Conservation (phyloP, 192 early-diverging fungal species). For the Cladochytrium replicatum region DNA sequence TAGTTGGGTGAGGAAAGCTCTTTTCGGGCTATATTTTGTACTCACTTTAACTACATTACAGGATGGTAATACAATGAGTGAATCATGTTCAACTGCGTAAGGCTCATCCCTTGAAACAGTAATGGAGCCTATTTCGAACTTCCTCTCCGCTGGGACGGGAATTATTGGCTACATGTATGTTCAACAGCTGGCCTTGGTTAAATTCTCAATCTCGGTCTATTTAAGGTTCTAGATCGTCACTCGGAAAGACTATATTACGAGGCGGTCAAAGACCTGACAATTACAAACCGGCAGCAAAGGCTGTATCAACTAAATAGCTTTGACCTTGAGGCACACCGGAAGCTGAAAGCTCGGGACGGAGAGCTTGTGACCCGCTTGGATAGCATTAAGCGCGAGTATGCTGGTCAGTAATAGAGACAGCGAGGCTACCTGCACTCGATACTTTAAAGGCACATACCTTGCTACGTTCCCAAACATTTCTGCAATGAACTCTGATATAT, state of each 20-base stretch:
- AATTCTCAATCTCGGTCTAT: background rate
- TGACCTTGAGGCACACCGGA: constrained; percentile 5
- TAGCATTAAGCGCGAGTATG: no score
- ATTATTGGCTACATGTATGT: constrained; percentile 25
- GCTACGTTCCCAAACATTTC: no score
- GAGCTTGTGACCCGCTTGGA: no score
- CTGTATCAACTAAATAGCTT: constrained; percentile 15
- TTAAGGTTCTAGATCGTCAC: constrained; percentile 14
- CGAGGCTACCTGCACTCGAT: no score
- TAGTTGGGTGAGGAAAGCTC: constrained; percentile 10
- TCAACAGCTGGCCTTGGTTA: background rate
- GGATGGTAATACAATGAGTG: background rate
- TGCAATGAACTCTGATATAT: no score
- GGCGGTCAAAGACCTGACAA: constrained; percentile 14
- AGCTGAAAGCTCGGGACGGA: constrained; percentile 9
- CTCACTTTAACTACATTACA: background rate
- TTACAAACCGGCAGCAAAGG: constrained; percentile 13
- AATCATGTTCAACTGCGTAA: background rate
- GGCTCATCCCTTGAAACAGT: constrained; percentile 1
- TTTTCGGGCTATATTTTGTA: background rate
- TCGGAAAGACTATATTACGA: constrained; percentile 22
- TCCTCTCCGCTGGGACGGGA: constrained; percentile 23
- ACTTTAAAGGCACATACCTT: no score
- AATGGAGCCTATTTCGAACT: constrained; percentile 24
- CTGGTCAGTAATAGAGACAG: no score